Conservation (phyloP, 192 early-diverging fungal genomes). For the Mortierella antarctica region DNA sequence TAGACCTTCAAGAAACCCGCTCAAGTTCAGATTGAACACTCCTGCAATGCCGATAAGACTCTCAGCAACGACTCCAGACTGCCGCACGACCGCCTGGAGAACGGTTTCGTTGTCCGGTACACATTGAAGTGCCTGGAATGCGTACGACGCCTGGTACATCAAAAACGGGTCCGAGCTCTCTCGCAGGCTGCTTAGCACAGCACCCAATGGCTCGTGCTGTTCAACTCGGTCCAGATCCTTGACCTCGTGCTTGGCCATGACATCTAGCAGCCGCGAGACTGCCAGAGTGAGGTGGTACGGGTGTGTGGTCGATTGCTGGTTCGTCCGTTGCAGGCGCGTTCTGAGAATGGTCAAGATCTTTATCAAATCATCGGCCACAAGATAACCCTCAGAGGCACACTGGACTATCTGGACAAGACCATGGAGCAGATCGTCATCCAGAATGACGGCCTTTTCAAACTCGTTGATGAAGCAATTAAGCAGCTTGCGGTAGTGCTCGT, state of each 20-base stretch:
- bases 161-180: background rate
- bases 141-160: constrained; percentile 1
- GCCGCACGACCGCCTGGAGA: background rate
- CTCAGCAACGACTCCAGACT: background rate
- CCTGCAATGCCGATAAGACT: background rate
- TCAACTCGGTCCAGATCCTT: background rate
- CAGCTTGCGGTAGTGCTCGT: background rate
- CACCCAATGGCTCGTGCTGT: background rate
- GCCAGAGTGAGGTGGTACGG: background rate
- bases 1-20: background rate
- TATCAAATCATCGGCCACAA: background rate
- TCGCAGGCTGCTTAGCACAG: background rate
- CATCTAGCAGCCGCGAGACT: background rate
- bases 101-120: background rate
- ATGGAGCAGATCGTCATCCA: background rate
- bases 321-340: background rate
- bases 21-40: background rate
- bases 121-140: background rate
- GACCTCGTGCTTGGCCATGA: background rate
- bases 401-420: constrained; percentile 2
- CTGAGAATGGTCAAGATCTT: background rate
- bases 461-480: background rate
- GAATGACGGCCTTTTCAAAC: background rate
- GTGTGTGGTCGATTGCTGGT: background rate
- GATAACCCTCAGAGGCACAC: background rate